phyloP scores from a whole-genome alignment of 345 rosid genomes.

The Gossypioides kirkii region DNA sequence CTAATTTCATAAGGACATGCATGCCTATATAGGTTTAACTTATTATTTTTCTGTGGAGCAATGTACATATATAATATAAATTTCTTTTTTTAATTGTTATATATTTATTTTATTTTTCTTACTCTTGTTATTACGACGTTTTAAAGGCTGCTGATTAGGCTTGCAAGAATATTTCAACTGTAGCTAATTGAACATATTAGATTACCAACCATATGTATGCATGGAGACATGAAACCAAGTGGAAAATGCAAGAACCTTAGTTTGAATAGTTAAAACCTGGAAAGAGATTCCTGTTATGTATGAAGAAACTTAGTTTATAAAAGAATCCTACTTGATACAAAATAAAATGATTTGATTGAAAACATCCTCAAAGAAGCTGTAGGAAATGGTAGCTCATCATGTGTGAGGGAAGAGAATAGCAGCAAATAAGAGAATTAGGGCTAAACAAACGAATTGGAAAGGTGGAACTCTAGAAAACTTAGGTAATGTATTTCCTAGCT shows the following conservation, averaged over 20 bases:
- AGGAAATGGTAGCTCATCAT: neutral
- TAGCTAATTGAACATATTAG: neutral
- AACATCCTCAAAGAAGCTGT: slow-evolving; percentile 4
- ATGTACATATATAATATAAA: neutral
- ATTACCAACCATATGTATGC: neutral
- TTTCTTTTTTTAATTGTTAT: too few relatives aligned
- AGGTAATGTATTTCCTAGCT: too few relatives aligned
- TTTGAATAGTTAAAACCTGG: neutral
- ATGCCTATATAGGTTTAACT: neutral
- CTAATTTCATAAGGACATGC: neutral
- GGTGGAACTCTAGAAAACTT: too few relatives aligned
- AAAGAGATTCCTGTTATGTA: neutral
- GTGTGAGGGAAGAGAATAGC: neutral
- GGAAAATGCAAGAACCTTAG: neutral
- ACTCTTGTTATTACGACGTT: neutral
- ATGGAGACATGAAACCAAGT: neutral
- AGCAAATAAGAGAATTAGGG: too few relatives aligned
- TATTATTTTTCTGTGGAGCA: neutral
- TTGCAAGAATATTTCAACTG: neutral
- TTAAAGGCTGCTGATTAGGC: neutral
- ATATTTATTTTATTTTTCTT: neutral
- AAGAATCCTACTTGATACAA: neutral
- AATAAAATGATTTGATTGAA: neutral
- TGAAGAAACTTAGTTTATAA: neutral
- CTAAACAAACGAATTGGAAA: too few relatives aligned